Evolutionary conservation across 2,329 filamentous ascomycete species (phyloP).

Genomic region (Fusarium sp.): DNA sequence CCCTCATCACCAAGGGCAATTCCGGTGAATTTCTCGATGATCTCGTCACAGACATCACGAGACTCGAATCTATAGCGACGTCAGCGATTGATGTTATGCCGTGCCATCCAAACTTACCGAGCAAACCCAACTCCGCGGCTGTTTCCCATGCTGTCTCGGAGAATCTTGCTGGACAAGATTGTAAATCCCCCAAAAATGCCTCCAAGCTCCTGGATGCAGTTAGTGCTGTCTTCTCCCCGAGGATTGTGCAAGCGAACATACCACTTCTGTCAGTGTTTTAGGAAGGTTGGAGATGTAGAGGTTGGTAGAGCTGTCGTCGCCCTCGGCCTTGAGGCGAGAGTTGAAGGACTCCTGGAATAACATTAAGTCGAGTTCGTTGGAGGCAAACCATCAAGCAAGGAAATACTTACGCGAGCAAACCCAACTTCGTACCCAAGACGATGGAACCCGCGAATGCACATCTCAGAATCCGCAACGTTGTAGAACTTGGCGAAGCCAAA

Average conservation of each 20-base stretch:
- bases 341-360: constrained; percentile 90
- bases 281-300: constrained; percentile 98
- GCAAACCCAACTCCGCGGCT: constrained; percentile 98
- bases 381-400: background rate
- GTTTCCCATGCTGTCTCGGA: constrained; percentile 89
- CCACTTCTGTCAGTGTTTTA: constrained; percentile 89
- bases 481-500: constrained; percentile 98
- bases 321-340: constrained; percentile 94
- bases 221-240: background rate
- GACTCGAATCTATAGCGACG: constrained; percentile 78
- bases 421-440: constrained; percentile 96
- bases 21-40: constrained; percentile 89
- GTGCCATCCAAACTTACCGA: constrained; percentile 67
- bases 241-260: constrained; percentile 55
- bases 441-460: constrained; percentile 96
- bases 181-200: constrained; percentile 82
- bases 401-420: constrained; percentile 83
- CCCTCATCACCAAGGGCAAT: constrained; percentile 79
- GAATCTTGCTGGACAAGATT: constrained; percentile 93
- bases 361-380: constrained; percentile 2
- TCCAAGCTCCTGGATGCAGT: constrained; percentile 70
- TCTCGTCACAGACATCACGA: constrained; percentile 88
- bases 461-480: constrained; percentile 87
- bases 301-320: constrained; percentile 90
- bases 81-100: background rate